A percentile compares a stretch with the other conserved stretches of the same genome.
Conservation (phyloP, 129 eudicot species). For the carrot (Daucus carota) region DNA sequence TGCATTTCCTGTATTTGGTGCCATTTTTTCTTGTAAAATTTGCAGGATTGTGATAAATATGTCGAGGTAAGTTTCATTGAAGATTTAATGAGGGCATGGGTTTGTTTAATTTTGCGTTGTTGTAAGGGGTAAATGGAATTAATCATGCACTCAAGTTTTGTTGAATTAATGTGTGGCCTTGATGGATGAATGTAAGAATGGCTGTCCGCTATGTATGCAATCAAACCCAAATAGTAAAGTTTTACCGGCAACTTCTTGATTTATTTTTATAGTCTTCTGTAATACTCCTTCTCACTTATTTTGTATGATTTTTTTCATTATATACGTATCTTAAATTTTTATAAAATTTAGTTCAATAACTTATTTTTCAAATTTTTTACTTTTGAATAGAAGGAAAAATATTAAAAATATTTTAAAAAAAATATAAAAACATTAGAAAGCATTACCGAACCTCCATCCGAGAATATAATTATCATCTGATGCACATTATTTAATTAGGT, state of each 20-base stretch:
- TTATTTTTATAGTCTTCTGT: too few species aligned
- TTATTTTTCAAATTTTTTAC: too few species aligned
- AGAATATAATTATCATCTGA: too few species aligned
- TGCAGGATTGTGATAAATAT: neutral
- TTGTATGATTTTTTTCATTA: too few species aligned
- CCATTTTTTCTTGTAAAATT: neutral
- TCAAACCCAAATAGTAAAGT: neutral
- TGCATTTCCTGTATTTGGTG: conserved; percentile 2
- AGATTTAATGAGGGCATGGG: conserved; percentile 3
- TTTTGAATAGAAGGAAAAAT: too few species aligned
- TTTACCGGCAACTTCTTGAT: neutral
- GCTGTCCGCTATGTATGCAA: neutral
- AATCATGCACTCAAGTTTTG: neutral
- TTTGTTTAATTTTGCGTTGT: neutral
- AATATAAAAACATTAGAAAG: too few species aligned
- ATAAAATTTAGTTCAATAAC: too few species aligned
- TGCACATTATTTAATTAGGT: neutral
- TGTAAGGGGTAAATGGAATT: neutral
- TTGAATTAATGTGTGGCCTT: conserved; percentile 12
- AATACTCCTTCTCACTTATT: too few species aligned
- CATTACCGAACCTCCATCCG: too few species aligned
- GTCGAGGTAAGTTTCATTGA: neutral
- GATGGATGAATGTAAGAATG: conserved; percentile 5
- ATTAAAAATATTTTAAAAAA: too few species aligned
- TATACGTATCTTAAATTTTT: too few species aligned